phyloP scores from a whole-genome alignment of 148 eudicot species.

The Pouteria glomerata region DNA sequence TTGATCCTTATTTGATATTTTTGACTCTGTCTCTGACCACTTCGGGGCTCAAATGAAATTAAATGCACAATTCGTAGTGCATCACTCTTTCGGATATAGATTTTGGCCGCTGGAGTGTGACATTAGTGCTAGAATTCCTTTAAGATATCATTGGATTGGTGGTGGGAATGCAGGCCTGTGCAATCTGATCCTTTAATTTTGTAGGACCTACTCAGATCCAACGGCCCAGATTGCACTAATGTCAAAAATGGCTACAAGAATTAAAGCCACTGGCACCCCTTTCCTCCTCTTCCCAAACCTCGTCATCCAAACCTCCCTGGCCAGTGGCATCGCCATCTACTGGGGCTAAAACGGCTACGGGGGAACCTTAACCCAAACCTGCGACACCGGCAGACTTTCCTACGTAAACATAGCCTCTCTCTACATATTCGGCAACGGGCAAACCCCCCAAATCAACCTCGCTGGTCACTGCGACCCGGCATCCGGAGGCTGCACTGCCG shows the following conservation, averaged over 20 bases:
- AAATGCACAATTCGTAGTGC: too few species aligned
- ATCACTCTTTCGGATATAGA: too few species aligned
- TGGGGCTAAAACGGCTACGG: conserved; percentile 78
- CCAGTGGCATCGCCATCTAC: conserved; percentile 53
- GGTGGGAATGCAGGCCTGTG: too few species aligned
- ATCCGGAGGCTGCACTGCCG: conserved; percentile 27
- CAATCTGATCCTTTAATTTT: too few species aligned
- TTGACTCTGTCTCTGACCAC: too few species aligned
- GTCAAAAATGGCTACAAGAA: background rate
- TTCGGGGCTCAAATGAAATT: too few species aligned
- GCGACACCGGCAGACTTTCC: conserved; percentile 45
- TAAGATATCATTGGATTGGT: too few species aligned
- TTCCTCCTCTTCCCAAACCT: conserved; percentile 9
- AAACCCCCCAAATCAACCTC: conserved; percentile 58
- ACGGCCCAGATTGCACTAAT: background rate
- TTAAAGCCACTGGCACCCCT: background rate
- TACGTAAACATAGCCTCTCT: conserved; percentile 60
- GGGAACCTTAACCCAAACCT: conserved; percentile 45
- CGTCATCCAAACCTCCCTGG: conserved; percentile 9
- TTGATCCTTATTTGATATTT: too few species aligned
- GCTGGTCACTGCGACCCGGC: conserved; percentile 72
- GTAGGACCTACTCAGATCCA: background rate
- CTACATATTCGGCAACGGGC: conserved; percentile 45
- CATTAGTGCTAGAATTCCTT: too few species aligned
- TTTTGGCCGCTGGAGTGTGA: too few species aligned